Evolutionary conservation across 257 asterid genomes (phyloP), one percentile per base, ranked within the genome.

Genomic region (Ophiorrhiza pumila): DNA sequence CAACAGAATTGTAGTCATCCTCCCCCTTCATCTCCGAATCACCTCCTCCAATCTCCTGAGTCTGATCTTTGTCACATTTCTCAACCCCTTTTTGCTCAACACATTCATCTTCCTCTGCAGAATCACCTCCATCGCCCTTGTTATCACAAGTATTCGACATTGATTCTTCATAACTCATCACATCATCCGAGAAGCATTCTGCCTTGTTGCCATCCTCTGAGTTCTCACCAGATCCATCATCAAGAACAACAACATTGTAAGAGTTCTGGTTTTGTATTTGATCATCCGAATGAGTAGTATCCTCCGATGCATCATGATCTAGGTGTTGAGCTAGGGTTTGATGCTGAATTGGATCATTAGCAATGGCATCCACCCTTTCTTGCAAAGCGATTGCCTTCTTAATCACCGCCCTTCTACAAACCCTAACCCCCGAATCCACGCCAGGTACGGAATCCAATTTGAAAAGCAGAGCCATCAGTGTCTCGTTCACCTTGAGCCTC

Each of bases 391-490:
- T 85, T 4, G 83, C 95, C 86, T 87, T 91, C 29, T 82, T 78
- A 59, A 83, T 85, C 37, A 93, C 98, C 1, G 87, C 76, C 79
- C 81, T 93, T 76, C 98, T 77, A 68, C 85, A 88, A 20, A n/a
- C 81, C 83, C 91, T 82, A 4, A 93, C 87, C 1, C 96, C 96
- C 1, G 73, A 79, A 79, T 88, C 95, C 12, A 84, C 23, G 2
- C 97, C 94, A 17, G 77, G 53, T 61, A 93, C 78, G 6, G 95
- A 87, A 74, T 93, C 98, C 67, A 93, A 69, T 73, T 84, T 82
- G 1, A 91, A 74, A 59, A 93, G 82, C 74, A 91, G 79, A 65
- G 91, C 77, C 98, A 93, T 93, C 71, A 93, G 53, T 31, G 74
- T 68, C 83, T 93, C 97, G 62, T 80, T 88, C 80, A 89, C 52